phyloP scores from a whole-genome alignment of 2,329 filamentous ascomycete species.

The Calonectria pseudoreteaudii region DNA sequence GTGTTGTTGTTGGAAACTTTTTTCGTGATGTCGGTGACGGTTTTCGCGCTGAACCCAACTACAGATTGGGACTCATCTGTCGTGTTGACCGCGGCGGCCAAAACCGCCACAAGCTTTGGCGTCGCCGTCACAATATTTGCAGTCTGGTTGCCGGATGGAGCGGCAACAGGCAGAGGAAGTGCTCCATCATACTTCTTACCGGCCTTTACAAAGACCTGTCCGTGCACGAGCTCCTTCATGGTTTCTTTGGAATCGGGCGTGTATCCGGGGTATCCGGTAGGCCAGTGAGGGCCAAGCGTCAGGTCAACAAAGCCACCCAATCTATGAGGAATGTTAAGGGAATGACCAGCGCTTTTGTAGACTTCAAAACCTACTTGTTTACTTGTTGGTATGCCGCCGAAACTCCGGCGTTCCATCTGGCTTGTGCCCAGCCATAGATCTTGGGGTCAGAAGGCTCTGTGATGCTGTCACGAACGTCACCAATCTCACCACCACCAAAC shows the following conservation, averaged over 20 bases:
- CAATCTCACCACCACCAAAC: neutral
- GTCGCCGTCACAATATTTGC: neutral
- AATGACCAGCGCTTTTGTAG: too few species aligned
- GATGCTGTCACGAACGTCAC: neutral
- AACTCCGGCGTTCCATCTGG: neutral
- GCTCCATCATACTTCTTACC: neutral
- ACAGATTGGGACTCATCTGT: neutral
- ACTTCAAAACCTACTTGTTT: neutral
- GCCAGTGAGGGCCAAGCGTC: slow-evolving; percentile 1
- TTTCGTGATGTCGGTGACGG: neutral
- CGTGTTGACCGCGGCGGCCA: neutral
- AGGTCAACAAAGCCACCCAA: neutral
- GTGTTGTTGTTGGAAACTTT: neutral
- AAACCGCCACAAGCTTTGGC: neutral
- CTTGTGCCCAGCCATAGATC: neutral
- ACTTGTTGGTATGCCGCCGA: neutral
- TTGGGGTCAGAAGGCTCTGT: neutral
- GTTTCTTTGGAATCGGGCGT: neutral
- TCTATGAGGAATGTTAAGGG: neutral
- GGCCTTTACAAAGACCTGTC: neutral
- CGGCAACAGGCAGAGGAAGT: neutral
- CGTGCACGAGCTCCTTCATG: neutral
- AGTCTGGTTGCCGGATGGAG: neutral
- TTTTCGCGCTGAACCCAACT: neutral
- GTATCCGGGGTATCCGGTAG: neutral